These are phyloP conservation scores for Pyrenochaeta sp. DNA, from an alignment of 2,329 filamentous ascomycete species.

Conservation along the genomic window DNA sequence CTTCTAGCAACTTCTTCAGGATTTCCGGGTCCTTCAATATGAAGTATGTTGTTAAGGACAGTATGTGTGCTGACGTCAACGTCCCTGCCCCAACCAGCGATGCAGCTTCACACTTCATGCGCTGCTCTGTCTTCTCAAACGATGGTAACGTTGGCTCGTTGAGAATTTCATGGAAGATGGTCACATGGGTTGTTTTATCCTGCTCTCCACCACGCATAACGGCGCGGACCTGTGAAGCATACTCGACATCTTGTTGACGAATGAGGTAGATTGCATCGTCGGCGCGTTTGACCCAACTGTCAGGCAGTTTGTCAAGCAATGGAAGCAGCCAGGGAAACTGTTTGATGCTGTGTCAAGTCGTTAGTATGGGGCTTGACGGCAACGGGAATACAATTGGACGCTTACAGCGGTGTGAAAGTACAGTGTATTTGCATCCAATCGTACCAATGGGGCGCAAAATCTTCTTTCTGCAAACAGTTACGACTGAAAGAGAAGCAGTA, in stretches of 20 bases:
- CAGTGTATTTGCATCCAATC: not conserved
- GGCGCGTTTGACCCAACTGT: too few relatives aligned
- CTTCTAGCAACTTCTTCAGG: conserved; percentile 1
- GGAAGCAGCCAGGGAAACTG: too few relatives aligned
- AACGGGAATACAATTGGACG: too few relatives aligned
- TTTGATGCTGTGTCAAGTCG: too few relatives aligned
- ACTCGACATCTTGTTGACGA: not conserved
- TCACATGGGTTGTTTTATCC: not conserved
- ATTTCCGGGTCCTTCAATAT: conserved; percentile 1
- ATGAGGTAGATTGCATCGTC: too few relatives aligned
- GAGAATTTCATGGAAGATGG: not conserved
- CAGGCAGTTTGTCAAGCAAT: too few relatives aligned
- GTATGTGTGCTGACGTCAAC: not conserved
- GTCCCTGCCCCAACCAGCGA: conserved; percentile 2
- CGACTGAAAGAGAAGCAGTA: conserved; percentile 1
- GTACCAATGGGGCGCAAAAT: not conserved
- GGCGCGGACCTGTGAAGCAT: not conserved
- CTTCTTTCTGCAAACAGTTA: conserved; percentile 1
- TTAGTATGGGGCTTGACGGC: too few relatives aligned
- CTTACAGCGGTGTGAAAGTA: too few relatives aligned
- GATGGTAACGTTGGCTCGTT: not conserved
- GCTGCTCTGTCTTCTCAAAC: not conserved
- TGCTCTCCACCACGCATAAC: too few relatives aligned
- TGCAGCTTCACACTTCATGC: not conserved
- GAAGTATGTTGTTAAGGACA: conserved; percentile 1